Evolutionary conservation across 345 rosid species (phyloP).

Genomic region (Syzygium oleosum): DNA sequence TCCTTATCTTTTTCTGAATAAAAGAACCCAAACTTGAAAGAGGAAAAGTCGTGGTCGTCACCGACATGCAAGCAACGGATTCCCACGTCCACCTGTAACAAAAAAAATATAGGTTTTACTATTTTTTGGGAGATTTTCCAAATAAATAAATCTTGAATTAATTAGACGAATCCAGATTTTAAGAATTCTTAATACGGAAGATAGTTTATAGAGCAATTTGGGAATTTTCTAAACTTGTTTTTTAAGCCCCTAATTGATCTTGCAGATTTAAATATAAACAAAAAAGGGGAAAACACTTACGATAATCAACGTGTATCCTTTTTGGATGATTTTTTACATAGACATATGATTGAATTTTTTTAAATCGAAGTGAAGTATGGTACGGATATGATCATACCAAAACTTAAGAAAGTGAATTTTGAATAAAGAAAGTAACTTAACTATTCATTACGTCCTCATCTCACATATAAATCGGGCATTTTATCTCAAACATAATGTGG

Average conservation of each 20-base stretch:
- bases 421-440: too few species aligned
- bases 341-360: too few species aligned
- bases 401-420: too few species aligned
- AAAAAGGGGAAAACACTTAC: background rate
- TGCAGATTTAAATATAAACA: background rate
- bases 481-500: too few species aligned
- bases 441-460: too few species aligned
- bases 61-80: background rate
- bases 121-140: background rate
- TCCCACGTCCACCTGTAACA: background rate
- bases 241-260: background rate
- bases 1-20: background rate
- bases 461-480: too few species aligned
- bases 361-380: too few species aligned
- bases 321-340: too few species aligned
- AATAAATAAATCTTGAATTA: background rate
- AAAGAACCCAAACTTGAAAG: background rate
- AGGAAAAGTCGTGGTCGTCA: background rate
- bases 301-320: too few species aligned
- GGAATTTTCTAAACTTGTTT: background rate
- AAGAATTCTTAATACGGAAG: background rate
- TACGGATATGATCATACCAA: too few species aligned
- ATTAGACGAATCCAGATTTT: background rate
- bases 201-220: background rate
- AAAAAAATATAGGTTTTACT: background rate